Conservation (phyloP, 164 flowering plant species). For the Magnolia kwangsiensis region DNA sequence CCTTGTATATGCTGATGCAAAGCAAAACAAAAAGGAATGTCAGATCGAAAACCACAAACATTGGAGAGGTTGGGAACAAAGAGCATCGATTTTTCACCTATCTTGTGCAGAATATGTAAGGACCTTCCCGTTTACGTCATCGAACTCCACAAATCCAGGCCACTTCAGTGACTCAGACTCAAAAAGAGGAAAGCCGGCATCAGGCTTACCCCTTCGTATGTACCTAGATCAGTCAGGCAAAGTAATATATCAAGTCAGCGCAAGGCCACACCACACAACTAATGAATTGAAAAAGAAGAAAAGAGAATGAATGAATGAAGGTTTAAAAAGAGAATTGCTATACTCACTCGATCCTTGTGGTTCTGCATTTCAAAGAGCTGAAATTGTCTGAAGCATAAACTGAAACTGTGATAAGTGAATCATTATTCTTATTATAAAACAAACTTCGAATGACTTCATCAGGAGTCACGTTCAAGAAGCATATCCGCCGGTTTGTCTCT, state of each 20-base stretch:
- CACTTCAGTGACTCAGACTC: conserved; percentile 92
- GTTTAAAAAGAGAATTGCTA: background rate
- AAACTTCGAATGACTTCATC: conserved; percentile 97
- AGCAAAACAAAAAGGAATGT: conserved; percentile 6
- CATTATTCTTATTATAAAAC: conserved; percentile 95
- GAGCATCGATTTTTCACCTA: conserved; percentile 32
- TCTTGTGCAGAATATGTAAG: conserved; percentile 96
- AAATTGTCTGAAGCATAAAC: conserved; percentile 99
- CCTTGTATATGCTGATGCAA: conserved; percentile 73
- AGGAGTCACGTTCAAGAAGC: conserved; percentile 85
- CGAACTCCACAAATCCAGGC: conserved; percentile 99
- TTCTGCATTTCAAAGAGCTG: conserved; percentile 97
- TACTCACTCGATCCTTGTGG: conserved; percentile 91
- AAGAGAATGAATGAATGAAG: background rate
- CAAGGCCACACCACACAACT: too few relatives aligned
- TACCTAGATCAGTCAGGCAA: conserved; percentile 39
- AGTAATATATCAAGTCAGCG: background rate
- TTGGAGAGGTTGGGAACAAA: background rate
- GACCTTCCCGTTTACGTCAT: conserved; percentile 97
- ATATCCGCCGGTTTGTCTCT: conserved; percentile 88
- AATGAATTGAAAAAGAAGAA: background rate
- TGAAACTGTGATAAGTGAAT: conserved; percentile 96
- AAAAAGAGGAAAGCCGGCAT: conserved; percentile 92
- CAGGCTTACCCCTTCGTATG: conserved; percentile 79
- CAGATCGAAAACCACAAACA: conserved; percentile 3